Evolutionary conservation across 371 early-diverging fungal genomes (phyloP).

Genomic region (Apophysomyces trapeziformis): DNA sequence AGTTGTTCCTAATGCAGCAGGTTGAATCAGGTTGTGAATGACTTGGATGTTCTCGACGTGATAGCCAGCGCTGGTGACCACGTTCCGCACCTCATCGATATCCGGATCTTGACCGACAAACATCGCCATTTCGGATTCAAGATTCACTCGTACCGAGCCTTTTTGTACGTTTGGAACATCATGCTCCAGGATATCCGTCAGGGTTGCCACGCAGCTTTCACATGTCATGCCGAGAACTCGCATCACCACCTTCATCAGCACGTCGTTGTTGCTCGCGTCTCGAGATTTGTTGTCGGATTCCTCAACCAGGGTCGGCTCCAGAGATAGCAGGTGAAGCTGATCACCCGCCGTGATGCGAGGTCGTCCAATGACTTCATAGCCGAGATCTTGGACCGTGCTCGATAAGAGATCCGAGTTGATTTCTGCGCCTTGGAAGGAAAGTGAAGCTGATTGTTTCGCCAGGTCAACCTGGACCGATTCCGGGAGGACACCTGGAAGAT

Average conservation of each 20-base stretch:
- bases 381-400: conserved; percentile 61
- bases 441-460: conserved; percentile 42
- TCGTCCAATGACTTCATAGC: conserved; percentile 59
- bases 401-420: conserved; percentile 33
- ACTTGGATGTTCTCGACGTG: conserved; percentile 48
- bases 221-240: conserved; percentile 49
- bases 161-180: conserved; percentile 32
- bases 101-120: conserved; percentile 39
- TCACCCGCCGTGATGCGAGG: conserved; percentile 23
- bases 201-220: conserved; percentile 35
- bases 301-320: background rate
- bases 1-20: conserved; percentile 21
- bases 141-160: conserved; percentile 40
- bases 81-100: conserved; percentile 25
- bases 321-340: background rate
- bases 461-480: conserved; percentile 54
- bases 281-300: background rate
- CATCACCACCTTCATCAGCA: conserved; percentile 46
- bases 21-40: conserved; percentile 46
- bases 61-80: conserved; percentile 44
- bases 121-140: conserved; percentile 54
- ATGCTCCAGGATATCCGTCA: conserved; percentile 37
- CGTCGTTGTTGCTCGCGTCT: background rate
- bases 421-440: conserved; percentile 39
- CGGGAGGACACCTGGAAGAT: conserved; percentile 54